Evolutionary conservation across 371 early-diverging fungal genomes (phyloP).

Genomic region (Rhizopus delemar): DNA sequence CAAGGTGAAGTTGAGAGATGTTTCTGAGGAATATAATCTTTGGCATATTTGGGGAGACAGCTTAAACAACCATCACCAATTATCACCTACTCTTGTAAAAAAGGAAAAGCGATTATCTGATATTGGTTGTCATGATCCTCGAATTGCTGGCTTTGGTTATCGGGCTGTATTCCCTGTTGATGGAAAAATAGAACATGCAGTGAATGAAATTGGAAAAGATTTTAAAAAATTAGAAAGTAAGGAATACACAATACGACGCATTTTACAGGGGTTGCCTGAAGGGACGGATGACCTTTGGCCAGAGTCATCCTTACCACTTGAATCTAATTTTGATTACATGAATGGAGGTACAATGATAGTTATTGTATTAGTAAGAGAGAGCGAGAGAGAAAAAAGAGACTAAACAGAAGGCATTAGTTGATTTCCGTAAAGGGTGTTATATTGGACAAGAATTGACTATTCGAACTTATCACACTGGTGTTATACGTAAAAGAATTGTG

Average conservation of each 20-base stretch:
- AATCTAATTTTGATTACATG: slow-evolving; percentile 91
- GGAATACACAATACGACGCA: slow-evolving; percentile 78
- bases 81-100: slow-evolving; percentile 37
- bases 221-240: slow-evolving; percentile 49
- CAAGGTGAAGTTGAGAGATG: slow-evolving; percentile 71
- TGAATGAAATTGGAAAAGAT: slow-evolving; percentile 21
- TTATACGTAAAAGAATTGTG: slow-evolving; percentile 89
- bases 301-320: slow-evolving; percentile 80
- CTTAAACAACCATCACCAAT: slow-evolving; percentile 19
- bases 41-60: slow-evolving; percentile 65
- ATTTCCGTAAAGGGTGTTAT: slow-evolving; percentile 97
- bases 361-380: not conserved
- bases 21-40: slow-evolving; percentile 58
- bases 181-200: slow-evolving; percentile 25
- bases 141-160: slow-evolving; percentile 63
- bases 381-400: not conserved
- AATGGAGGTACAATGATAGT: slow-evolving; percentile 63
- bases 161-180: slow-evolving; percentile 49
- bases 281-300: slow-evolving; percentile 79
- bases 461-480: slow-evolving; percentile 93
- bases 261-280: slow-evolving; percentile 88
- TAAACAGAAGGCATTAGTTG: slow-evolving; percentile 58
- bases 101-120: slow-evolving; percentile 43
- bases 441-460: slow-evolving; percentile 97
- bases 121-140: slow-evolving; percentile 59